Evolutionary conservation across 768 basidiomycete genomes (phyloP).

Genomic region (Psilocybe subaeruginosa): DNA sequence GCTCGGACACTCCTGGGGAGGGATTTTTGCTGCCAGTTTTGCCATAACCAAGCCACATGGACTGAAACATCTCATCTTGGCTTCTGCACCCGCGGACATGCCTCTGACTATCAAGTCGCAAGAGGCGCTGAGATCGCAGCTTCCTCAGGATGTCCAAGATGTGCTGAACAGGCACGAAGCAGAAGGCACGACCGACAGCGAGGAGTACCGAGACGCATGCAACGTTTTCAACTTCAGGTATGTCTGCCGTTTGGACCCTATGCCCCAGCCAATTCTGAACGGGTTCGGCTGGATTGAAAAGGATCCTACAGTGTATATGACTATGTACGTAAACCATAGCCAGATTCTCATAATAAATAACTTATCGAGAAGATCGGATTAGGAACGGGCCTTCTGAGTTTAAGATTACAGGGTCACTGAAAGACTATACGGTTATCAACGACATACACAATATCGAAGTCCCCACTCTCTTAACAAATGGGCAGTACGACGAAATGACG

Average conservation of each 20-base stretch:
- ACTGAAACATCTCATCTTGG: constrained; percentile 45
- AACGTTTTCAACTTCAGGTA: constrained; percentile 42
- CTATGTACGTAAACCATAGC: constrained; percentile 39
- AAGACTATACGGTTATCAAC: constrained; percentile 48
- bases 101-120: constrained; percentile 36
- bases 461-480: constrained; percentile 45
- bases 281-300: constrained; percentile 36
- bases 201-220: constrained; percentile 49
- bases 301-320: constrained; percentile 50
- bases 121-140: constrained; percentile 14
- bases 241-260: constrained; percentile 46
- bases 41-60: constrained; percentile 45
- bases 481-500: constrained; percentile 41
- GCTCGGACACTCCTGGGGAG: constrained; percentile 54
- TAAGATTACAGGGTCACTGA: constrained; percentile 39
- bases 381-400: constrained; percentile 45
- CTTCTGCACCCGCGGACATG: constrained; percentile 47
- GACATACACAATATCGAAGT: constrained; percentile 43
- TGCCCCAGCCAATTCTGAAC: constrained; percentile 40
- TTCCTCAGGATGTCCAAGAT: constrained; percentile 44
- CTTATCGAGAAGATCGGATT: background rate
- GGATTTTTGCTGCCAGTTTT: constrained; percentile 46
- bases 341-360: background rate
- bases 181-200: constrained; percentile 41
- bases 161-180: constrained; percentile 46